Evolutionary conservation across 169 alveolate species (phyloP).

Genomic region (Plasmodium malariae): DNA sequence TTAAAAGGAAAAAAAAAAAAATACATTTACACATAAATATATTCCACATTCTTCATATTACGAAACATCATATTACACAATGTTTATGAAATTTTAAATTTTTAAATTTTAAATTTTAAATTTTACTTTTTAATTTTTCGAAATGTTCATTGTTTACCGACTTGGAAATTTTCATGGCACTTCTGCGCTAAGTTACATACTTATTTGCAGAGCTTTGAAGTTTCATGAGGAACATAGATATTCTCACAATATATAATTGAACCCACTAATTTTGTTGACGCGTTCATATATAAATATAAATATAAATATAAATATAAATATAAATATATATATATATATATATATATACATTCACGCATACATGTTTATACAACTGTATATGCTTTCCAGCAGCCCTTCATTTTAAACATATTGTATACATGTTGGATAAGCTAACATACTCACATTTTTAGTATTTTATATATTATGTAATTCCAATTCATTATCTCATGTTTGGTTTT

Average conservation of each 20-base stretch:
- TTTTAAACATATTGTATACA: too few species aligned
- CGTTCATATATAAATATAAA: background rate
- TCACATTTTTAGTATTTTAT: too few species aligned
- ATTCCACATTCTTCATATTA: background rate
- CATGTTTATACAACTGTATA: background rate
- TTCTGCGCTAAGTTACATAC: constrained; percentile 20
- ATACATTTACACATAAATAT: background rate
- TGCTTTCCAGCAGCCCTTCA: too few species aligned
- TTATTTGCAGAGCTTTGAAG: constrained; percentile 16
- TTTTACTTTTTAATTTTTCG: background rate
- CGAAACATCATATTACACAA: background rate
- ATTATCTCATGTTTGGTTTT: too few species aligned
- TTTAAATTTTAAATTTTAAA: background rate
- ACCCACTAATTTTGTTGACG: constrained; percentile 20
- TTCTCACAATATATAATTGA: background rate
- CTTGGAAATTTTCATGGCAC: background rate
- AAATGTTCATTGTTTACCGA: background rate
- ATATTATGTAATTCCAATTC: too few species aligned
- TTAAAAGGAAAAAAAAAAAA: background rate
- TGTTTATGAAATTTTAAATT: too few species aligned
- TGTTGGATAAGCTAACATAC: too few species aligned
- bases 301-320: background rate
- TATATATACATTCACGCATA: background rate
- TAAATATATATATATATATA: too few species aligned
- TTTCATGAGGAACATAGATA: background rate